phyloP scores from a whole-genome alignment of 208 protist genomes.

The Crithidia expoeki region DNA sequence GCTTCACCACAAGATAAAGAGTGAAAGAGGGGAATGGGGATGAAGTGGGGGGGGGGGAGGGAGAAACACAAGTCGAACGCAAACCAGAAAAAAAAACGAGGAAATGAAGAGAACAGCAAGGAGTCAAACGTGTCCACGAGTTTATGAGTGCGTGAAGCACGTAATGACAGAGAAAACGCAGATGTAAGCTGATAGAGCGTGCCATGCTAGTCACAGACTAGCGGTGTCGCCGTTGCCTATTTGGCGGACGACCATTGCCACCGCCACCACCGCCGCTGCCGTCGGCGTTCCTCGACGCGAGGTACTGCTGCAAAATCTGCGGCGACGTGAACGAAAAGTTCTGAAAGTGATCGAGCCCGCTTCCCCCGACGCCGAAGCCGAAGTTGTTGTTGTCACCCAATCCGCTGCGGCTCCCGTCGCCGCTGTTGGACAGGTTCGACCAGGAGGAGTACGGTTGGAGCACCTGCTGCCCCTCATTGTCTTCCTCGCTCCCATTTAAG shows the following conservation, averaged over 20 bases:
- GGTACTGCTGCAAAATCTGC: slow-evolving; percentile 35
- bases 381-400: slow-evolving; percentile 7
- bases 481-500: not conserved
- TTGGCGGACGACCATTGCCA: not conserved
- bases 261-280: not conserved
- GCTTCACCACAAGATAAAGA: too few relatives aligned
- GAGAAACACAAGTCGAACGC: too few relatives aligned
- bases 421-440: not conserved
- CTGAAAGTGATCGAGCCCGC: slow-evolving; percentile 44
- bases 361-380: slow-evolving; percentile 1
- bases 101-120: too few relatives aligned
- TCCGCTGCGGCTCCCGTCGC: slow-evolving; percentile 2
- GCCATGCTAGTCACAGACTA: too few relatives aligned
- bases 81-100: too few relatives aligned
- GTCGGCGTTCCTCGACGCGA: slow-evolving; percentile 12
- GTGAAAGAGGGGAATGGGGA: too few relatives aligned
- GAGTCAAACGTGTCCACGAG: too few relatives aligned
- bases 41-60: too few relatives aligned
- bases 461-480: not conserved
- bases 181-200: too few relatives aligned
- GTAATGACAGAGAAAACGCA: not conserved
- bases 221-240: slow-evolving; percentile 4
- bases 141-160: too few relatives aligned
- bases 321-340: slow-evolving; percentile 54
- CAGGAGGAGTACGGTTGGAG: not conserved